phyloP scores from a whole-genome alignment of 2,329 filamentous ascomycete species.

The Aspergillus fijiensis region DNA sequence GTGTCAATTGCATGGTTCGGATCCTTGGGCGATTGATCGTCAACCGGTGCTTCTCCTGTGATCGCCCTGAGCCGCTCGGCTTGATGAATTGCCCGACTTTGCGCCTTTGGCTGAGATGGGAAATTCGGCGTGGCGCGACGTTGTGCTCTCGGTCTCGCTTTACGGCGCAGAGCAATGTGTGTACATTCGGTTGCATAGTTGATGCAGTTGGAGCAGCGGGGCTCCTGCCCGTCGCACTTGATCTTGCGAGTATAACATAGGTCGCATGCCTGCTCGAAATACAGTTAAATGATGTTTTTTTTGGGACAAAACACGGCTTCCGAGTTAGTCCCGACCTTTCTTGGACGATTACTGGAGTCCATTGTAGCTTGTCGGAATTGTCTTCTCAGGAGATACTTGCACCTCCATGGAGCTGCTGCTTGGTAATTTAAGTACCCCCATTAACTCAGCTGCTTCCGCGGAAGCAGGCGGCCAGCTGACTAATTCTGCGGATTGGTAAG shows the following conservation, averaged over 20 bases:
- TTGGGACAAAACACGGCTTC: not conserved
- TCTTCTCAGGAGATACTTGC: not conserved
- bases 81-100: too few species aligned
- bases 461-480: not conserved
- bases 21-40: too few species aligned
- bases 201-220: not conserved
- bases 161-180: not conserved
- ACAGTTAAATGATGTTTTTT: not conserved
- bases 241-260: conserved; percentile 2
- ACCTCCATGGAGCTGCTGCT: too few species aligned
- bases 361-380: not conserved
- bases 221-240: conserved; percentile 4
- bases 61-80: too few species aligned
- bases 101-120: not conserved
- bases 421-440: too few species aligned
- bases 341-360: not conserved
- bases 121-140: not conserved
- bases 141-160: not conserved
- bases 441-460: not conserved
- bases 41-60: too few species aligned
- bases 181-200: not conserved
- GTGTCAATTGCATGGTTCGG: not conserved
- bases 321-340: not conserved
- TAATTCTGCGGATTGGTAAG: too few species aligned
- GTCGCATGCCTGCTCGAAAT: not conserved